Evolutionary conservation across 495 filamentous ascomycete species (phyloP).

Genomic region (Penicillium angulare): DNA sequence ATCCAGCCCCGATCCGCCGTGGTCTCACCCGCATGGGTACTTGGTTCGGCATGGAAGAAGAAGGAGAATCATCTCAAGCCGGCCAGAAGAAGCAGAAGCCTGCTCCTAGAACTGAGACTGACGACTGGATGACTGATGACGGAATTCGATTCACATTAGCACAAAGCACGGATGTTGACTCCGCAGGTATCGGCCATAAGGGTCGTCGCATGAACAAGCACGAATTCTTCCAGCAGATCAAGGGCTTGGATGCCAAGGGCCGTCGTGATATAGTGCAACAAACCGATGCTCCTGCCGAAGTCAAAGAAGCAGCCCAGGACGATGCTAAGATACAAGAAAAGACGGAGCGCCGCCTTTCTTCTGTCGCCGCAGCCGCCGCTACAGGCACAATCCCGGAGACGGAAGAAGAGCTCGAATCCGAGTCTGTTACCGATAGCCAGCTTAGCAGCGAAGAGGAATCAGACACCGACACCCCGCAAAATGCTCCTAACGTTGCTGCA

Average conservation of each 20-base stretch:
- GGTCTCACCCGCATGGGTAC: slow-evolving; percentile 59
- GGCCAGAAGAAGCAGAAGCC: slow-evolving; percentile 31
- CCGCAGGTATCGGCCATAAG: slow-evolving; percentile 36
- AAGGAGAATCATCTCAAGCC: slow-evolving; percentile 43
- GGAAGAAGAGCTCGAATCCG: slow-evolving; percentile 24
- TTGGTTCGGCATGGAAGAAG: slow-evolving; percentile 57
- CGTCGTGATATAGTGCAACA: slow-evolving; percentile 69
- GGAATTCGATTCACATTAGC: slow-evolving; percentile 84
- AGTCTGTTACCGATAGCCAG: slow-evolving; percentile 31
- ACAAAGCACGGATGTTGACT: slow-evolving; percentile 29
- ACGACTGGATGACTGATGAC: slow-evolving; percentile 66
- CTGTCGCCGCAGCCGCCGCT: slow-evolving; percentile 15
- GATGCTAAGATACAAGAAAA: slow-evolving; percentile 33
- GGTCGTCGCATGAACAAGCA: slow-evolving; percentile 84
- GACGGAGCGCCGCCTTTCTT: slow-evolving; percentile 27
- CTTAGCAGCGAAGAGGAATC: slow-evolving; percentile 28
- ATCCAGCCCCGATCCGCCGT: slow-evolving; percentile 42
- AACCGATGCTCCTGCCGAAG: slow-evolving; percentile 59
- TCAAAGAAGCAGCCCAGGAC: slow-evolving; percentile 55
- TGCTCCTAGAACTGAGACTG: slow-evolving; percentile 23
- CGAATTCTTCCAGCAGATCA: slow-evolving; percentile 85
- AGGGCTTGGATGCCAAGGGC: slow-evolving; percentile 72
- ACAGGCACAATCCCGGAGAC: slow-evolving; percentile 17
- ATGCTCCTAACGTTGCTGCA: slow-evolving; percentile 45
- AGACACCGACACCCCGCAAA: slow-evolving; percentile 17